phyloP scores from a whole-genome alignment of 192 early-diverging fungal genomes.

The Podila clonocystis region DNA sequence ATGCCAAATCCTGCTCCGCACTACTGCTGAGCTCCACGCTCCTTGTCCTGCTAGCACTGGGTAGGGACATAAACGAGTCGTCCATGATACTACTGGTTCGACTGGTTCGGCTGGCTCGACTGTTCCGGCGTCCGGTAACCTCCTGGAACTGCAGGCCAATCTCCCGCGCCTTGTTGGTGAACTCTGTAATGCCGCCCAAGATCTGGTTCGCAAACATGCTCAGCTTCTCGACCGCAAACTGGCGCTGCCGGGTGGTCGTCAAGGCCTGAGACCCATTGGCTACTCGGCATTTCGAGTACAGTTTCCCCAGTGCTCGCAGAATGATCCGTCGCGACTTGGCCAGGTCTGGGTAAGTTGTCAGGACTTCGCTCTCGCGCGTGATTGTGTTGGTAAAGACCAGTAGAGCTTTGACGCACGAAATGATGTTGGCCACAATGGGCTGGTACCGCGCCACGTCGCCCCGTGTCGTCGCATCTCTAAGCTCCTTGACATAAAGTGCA shows the following conservation, averaged over 20 bases:
- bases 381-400: conserved; percentile 44
- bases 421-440: conserved; percentile 32
- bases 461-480: conserved; percentile 17
- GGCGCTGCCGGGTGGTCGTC: conserved; percentile 27
- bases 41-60: not conserved
- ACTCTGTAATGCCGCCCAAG: conserved; percentile 32
- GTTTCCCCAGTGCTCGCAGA: conserved; percentile 36
- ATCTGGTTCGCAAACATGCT: conserved; percentile 22
- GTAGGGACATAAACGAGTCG: not conserved
- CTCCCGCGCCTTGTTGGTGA: conserved; percentile 22
- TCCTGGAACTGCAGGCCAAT: conserved; percentile 27
- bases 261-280: conserved; percentile 34
- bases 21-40: not conserved
- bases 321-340: conserved; percentile 22
- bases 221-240: conserved; percentile 36
- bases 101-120: not conserved
- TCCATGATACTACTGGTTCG: not conserved
- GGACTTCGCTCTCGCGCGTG: conserved; percentile 34
- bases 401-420: conserved; percentile 31
- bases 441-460: conserved; percentile 25
- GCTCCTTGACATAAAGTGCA: conserved; percentile 20
- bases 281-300: conserved; percentile 37
- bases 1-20: not conserved
- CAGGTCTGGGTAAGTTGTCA: conserved; percentile 34
- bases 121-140: not conserved